These are phyloP conservation scores for Argentina anserina DNA, from an alignment of 306 rosid genomes.

Conservation along the genomic window DNA sequence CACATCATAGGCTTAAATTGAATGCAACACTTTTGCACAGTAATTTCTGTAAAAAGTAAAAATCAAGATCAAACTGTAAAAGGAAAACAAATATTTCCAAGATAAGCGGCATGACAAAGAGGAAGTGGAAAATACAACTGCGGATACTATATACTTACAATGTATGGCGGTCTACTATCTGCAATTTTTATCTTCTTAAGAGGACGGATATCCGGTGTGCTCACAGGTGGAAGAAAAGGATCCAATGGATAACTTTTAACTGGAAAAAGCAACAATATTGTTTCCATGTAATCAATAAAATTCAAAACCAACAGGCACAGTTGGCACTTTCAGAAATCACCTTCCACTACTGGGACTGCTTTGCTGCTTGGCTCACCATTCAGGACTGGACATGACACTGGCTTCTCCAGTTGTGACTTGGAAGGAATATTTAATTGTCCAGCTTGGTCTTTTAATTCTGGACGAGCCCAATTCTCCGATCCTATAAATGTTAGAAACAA, in stretches of 20 bases:
- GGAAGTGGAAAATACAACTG: background rate
- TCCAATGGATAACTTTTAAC: background rate
- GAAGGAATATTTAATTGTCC: background rate
- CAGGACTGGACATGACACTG: background rate
- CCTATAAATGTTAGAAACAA: background rate
- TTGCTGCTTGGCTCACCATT: conserved; percentile 3
- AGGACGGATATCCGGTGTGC: conserved; percentile 13
- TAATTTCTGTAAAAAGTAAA: background rate
- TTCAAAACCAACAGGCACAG: background rate
- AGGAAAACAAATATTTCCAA: background rate
- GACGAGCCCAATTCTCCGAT: background rate
- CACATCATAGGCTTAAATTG: background rate
- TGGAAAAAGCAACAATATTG: background rate
- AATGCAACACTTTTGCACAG: background rate
- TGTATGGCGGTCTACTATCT: background rate
- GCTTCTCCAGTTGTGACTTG: conserved; percentile 5
- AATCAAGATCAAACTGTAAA: background rate
- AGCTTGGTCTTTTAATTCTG: background rate
- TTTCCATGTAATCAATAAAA: background rate
- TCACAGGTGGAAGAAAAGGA: conserved; percentile 10
- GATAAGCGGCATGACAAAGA: background rate
- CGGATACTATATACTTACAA: background rate
- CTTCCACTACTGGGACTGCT: conserved; percentile 3
- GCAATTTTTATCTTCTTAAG: conserved; percentile 34
- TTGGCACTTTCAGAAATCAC: conserved; percentile 7